Evolutionary conservation across 345 rosid species (phyloP).

Genomic region (Trapa incisa): DNA sequence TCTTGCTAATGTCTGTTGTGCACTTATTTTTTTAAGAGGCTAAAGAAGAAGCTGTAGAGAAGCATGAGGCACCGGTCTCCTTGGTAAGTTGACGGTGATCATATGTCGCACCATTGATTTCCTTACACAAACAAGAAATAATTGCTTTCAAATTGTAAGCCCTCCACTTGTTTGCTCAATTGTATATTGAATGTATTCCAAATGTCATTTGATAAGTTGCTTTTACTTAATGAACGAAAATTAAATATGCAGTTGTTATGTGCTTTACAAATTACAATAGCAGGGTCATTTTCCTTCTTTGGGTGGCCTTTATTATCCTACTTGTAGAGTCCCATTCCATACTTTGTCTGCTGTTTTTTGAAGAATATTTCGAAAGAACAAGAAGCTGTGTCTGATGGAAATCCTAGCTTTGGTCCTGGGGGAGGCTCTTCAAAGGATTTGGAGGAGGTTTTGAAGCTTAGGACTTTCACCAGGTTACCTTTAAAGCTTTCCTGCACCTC

Average conservation of each 20-base stretch:
- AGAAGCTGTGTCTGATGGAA: conserved; percentile 13
- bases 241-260: neutral
- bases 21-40: conserved; percentile 16
- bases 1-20: neutral
- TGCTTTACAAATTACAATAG: neutral
- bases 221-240: neutral
- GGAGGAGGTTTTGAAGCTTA: conserved; percentile 48
- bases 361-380: conserved; percentile 17
- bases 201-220: neutral
- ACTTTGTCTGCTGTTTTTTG: conserved; percentile 8
- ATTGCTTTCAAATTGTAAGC: neutral
- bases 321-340: neutral
- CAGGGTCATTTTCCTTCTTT: neutral
- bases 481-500: neutral
- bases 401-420: conserved; percentile 13
- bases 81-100: conserved; percentile 21
- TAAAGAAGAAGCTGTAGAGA: conserved; percentile 12
- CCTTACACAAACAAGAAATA: neutral
- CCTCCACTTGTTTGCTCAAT: neutral
- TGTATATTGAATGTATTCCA: neutral
- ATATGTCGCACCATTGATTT: neutral
- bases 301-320: neutral
- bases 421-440: conserved; percentile 32
- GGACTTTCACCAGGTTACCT: conserved; percentile 64
- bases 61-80: conserved; percentile 14